A percentile compares a stretch with the other conserved stretches of the same genome.
phyloP scores from a whole-genome alignment of 2,329 filamentous ascomycete genomes.

The Monilinia laxa region DNA sequence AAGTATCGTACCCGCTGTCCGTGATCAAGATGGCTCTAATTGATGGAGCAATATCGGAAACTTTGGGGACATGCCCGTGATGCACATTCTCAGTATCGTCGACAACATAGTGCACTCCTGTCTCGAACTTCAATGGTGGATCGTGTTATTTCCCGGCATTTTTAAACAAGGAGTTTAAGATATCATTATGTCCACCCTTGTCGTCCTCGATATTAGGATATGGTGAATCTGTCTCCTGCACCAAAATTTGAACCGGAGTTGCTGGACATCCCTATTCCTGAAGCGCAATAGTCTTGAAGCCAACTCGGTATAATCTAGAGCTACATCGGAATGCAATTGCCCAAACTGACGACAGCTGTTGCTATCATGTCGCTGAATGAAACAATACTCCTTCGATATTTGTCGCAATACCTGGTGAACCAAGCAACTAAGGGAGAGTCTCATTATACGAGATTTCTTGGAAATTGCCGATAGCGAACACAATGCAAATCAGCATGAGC shows the following conservation, averaged over 20 bases:
- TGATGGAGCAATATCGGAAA: conserved; percentile 16
- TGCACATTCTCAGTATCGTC: conserved; percentile 32
- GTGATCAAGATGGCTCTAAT: conserved; percentile 83
- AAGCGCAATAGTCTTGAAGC: not conserved
- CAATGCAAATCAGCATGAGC: not conserved
- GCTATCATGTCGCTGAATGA: not conserved
- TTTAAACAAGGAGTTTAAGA: conserved; percentile 52
- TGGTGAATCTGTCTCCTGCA: conserved; percentile 58
- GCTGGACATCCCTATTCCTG: conserved; percentile 1
- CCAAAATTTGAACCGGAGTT: conserved; percentile 49
- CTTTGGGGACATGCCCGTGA: conserved; percentile 7
- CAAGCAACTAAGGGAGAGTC: not conserved
- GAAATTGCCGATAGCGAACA: not conserved
- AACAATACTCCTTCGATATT: not conserved
- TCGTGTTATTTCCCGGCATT: conserved; percentile 52
- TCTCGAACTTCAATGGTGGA: conserved; percentile 55
- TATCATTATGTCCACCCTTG: conserved; percentile 54
- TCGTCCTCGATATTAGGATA: conserved; percentile 51
- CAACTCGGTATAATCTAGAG: not conserved
- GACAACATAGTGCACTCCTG: conserved; percentile 55
- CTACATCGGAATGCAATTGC: not conserved
- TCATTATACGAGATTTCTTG: not conserved
- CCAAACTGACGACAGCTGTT: not conserved
- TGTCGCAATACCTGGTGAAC: not conserved
- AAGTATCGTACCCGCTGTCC: conserved; percentile 73